phyloP scores from a whole-genome alignment of 2,329 filamentous ascomycete species.

The Aspergillus latus region DNA sequence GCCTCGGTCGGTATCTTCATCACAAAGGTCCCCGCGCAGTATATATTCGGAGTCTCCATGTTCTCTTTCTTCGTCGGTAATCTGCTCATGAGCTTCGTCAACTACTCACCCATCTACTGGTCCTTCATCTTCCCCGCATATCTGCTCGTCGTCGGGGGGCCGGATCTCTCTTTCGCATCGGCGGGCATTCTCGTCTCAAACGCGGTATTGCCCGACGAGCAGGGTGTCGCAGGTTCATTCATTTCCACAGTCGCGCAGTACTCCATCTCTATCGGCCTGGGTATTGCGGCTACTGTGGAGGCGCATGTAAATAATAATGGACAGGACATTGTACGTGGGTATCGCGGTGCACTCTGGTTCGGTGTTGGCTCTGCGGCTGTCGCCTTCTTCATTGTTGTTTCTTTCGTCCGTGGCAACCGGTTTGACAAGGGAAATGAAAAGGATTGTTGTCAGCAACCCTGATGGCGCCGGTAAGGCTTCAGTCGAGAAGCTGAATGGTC shows the following conservation, averaged over 20 bases:
- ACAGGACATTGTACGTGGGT: constrained; percentile 37
- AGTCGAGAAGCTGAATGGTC: too few relatives aligned
- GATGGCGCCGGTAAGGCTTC: too few relatives aligned
- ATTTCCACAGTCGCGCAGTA: constrained; percentile 69
- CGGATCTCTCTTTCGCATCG: constrained; percentile 67
- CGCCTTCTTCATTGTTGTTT: neutral
- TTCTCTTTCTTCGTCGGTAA: neutral
- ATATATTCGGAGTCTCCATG: neutral
- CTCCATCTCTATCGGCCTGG: constrained; percentile 65
- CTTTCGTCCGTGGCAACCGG: neutral
- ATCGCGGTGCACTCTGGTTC: constrained; percentile 44
- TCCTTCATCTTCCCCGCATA: neutral
- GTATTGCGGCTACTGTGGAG: constrained; percentile 66
- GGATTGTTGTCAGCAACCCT: too few relatives aligned
- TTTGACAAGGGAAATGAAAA: neutral
- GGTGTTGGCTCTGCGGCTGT: constrained; percentile 35
- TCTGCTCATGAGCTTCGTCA: constrained; percentile 13
- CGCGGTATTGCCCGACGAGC: constrained; percentile 47
- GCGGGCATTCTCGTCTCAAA: constrained; percentile 63
- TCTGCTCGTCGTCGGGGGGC: constrained; percentile 23
- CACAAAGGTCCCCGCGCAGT: neutral
- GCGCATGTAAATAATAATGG: constrained; percentile 44
- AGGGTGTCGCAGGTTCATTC: constrained; percentile 56
- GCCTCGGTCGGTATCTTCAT: neutral
- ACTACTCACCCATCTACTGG: neutral